Evolutionary conservation across 192 early-diverging fungal species (phyloP).

Genomic region (Entophlyctis luteolus): DNA sequence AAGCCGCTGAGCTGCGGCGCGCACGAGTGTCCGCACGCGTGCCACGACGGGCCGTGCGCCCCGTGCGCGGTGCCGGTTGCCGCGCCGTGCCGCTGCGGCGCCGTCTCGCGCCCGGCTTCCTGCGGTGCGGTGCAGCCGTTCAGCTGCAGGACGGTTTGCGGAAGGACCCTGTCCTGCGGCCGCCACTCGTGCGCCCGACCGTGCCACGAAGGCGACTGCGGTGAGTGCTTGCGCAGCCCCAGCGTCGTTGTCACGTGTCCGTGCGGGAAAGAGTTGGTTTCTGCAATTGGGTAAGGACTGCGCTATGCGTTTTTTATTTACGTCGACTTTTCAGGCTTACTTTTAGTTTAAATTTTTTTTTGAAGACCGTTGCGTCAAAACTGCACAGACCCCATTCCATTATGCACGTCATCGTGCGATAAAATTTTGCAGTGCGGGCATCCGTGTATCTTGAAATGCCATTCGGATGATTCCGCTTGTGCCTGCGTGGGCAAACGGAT

Average conservation of each 20-base stretch:
- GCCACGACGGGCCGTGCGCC: slow-evolving; percentile 4
- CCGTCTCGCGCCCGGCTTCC: neutral
- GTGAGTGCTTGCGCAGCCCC: neutral
- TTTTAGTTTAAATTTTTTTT: neutral
- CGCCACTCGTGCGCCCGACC: neutral
- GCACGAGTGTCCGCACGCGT: neutral
- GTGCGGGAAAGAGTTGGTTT: neutral
- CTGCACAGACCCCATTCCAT: slow-evolving; percentile 10
- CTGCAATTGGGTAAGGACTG: neutral
- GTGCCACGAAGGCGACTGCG: slow-evolving; percentile 5
- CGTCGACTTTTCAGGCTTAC: neutral
- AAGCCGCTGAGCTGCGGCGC: neutral
- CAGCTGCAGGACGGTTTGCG: neutral
- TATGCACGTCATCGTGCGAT: slow-evolving; percentile 4
- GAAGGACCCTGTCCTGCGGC: neutral
- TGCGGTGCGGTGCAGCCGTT: neutral
- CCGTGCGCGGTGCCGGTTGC: neutral
- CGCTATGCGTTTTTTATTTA: neutral
- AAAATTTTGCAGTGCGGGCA: slow-evolving; percentile 1
- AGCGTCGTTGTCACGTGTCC: neutral
- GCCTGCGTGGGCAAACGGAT: slow-evolving; percentile 4
- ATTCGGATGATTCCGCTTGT: neutral
- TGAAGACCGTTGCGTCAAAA: neutral
- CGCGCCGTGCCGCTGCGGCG: neutral
- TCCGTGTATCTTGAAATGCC: slow-evolving; percentile 3